Percentiles rank a stretch among this genome's conserved stretches.
These are phyloP conservation scores for Rhododendron kiyosumense DNA, from an alignment of 148 eudicot species.

Conservation along the genomic window DNA sequence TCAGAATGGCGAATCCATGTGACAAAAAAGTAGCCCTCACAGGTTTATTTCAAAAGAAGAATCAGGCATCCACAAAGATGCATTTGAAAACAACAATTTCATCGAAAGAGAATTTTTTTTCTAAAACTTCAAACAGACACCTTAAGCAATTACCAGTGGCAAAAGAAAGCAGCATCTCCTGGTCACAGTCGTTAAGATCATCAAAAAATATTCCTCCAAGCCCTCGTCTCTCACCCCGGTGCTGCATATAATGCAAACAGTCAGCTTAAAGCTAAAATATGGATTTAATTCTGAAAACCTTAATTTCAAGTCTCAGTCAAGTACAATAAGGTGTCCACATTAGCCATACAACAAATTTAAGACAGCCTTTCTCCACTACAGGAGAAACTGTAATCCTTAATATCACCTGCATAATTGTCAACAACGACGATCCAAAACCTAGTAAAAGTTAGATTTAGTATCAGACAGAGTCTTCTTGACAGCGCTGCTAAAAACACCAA, in stretches of 20 bases:
- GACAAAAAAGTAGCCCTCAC: not conserved
- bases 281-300: not conserved
- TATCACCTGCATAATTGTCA: not conserved
- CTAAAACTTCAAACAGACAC: not conserved
- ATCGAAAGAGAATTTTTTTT: not conserved
- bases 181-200: conserved; percentile 88
- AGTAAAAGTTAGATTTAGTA: not conserved
- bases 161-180: conserved; percentile 96
- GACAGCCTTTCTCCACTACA: not conserved
- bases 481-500: not conserved
- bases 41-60: not conserved
- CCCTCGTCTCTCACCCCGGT: conserved; percentile 94
- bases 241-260: conserved; percentile 42
- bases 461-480: not conserved
- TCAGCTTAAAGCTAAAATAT: not conserved
- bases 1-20: not conserved
- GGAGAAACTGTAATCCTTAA: not conserved
- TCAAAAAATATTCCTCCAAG: conserved; percentile 98
- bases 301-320: not conserved
- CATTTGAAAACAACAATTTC: not conserved
- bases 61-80: not conserved
- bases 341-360: not conserved
- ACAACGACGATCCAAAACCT: not conserved
- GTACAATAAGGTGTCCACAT: not conserved
- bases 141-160: conserved; percentile 58